Evolutionary conservation across 176 grass and related monocot genomes (phyloP).

Genomic region (Zoysia pacifica): DNA sequence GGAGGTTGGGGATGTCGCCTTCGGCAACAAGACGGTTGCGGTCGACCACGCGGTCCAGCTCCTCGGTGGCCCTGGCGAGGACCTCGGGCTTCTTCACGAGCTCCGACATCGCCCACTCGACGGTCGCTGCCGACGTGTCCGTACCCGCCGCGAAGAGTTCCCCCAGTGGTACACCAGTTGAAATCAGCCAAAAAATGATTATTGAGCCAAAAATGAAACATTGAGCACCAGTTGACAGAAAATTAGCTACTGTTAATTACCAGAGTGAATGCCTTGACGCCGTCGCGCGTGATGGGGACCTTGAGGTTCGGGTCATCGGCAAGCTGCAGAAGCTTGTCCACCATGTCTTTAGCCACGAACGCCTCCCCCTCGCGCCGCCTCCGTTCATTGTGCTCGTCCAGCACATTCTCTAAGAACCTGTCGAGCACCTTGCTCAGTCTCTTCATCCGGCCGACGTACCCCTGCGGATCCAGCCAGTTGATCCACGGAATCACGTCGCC

Average conservation of each 20-base stretch:
- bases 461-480: neutral
- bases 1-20: slow-evolving; percentile 47
- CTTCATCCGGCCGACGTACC: neutral
- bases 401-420: neutral
- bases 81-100: slow-evolving; percentile 47
- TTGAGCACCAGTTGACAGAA: too few species aligned
- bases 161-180: too few species aligned
- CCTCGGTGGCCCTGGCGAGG: slow-evolving; percentile 56
- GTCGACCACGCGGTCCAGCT: slow-evolving; percentile 59
- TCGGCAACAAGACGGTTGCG: slow-evolving; percentile 48
- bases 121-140: neutral
- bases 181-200: too few species aligned
- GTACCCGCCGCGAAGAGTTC: neutral
- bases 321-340: neutral
- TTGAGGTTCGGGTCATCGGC: neutral
- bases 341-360: neutral
- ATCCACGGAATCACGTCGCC: neutral
- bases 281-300: neutral
- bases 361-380: neutral
- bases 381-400: neutral
- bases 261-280: neutral
- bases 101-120: slow-evolving; percentile 67
- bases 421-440: neutral
- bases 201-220: too few species aligned
- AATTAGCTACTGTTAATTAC: neutral